phyloP scores from a whole-genome alignment of 805 yeast species.

The Nakazawaea ambrosiae region DNA sequence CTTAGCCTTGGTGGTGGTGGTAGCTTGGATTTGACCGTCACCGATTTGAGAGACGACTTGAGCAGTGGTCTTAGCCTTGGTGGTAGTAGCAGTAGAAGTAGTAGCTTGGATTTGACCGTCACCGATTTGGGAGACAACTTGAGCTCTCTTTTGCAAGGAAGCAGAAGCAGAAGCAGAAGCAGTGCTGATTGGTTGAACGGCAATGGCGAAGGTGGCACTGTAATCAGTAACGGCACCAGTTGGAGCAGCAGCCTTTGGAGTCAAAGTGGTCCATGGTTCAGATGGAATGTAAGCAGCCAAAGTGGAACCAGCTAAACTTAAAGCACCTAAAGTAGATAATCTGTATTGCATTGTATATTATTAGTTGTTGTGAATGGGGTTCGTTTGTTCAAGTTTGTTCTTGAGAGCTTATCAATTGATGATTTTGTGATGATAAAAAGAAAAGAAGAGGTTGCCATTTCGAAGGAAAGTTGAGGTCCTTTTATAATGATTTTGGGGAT shows the following conservation, averaged over 20 bases:
- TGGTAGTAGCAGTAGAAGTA: conserved; percentile 28
- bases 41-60: conserved; percentile 40
- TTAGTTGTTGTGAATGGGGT: background rate
- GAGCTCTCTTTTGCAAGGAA: conserved; percentile 24
- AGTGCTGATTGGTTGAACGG: conserved; percentile 45
- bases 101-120: conserved; percentile 58
- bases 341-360: conserved; percentile 35
- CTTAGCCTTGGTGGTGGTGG: conserved; percentile 27
- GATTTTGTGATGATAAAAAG: background rate
- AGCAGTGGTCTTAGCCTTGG: conserved; percentile 23
- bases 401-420: background rate
- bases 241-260: conserved; percentile 48
- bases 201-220: conserved; percentile 58
- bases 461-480: background rate
- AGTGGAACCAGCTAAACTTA: conserved; percentile 40
- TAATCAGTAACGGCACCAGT: conserved; percentile 52
- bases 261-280: conserved; percentile 66
- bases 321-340: conserved; percentile 26
- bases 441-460: background rate
- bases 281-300: conserved; percentile 59
- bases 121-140: conserved; percentile 47
- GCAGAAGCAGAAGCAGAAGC: conserved; percentile 27
- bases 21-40: conserved; percentile 48
- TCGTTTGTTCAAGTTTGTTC: too few species aligned
- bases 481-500: background rate